A percentile compares a stretch with the other conserved stretches of the same genome.
Evolutionary conservation across 1,139 yeast species (phyloP).

Genomic region (Zygosaccharomyces sapae): DNA sequence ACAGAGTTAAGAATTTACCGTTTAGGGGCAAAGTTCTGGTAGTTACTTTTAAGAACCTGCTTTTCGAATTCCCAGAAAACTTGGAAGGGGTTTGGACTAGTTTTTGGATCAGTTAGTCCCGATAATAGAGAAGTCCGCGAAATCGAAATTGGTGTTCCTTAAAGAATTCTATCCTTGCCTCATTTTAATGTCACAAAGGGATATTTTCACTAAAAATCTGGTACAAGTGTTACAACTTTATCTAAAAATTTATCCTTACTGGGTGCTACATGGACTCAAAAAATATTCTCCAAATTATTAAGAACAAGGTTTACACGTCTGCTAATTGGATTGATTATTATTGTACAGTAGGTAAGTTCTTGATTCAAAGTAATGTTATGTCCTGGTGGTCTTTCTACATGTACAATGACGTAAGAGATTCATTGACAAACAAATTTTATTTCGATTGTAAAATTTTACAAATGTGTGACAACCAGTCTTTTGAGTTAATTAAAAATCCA

Average conservation of each 20-base stretch:
- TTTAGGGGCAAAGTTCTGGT: conserved; percentile 16
- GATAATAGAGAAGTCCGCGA: conserved; percentile 4
- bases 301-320: conserved; percentile 16
- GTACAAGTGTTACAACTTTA: conserved; percentile 18
- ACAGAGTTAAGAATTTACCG: conserved; percentile 11
- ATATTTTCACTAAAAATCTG: conserved; percentile 5
- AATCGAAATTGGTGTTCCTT: conserved; percentile 13
- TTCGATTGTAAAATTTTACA: conserved; percentile 22
- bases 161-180: conserved; percentile 13
- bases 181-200: conserved; percentile 10
- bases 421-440: conserved; percentile 14
- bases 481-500: conserved; percentile 20
- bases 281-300: conserved; percentile 25
- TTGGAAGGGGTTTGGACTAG: conserved; percentile 6
- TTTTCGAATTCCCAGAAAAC: conserved; percentile 5
- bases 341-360: conserved; percentile 25
- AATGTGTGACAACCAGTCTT: conserved; percentile 28
- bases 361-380: conserved; percentile 21
- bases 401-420: conserved; percentile 23
- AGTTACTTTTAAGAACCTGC: conserved; percentile 7
- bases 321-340: conserved; percentile 25
- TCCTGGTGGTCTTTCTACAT: conserved; percentile 35
- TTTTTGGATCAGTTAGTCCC: conserved; percentile 10
- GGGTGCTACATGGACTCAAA: conserved; percentile 28
- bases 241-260: conserved; percentile 16